Percentiles rank a stretch among this genome's conserved stretches.
Conservation (phyloP, 257 asterid species). For the Solanum habrochaites region DNA sequence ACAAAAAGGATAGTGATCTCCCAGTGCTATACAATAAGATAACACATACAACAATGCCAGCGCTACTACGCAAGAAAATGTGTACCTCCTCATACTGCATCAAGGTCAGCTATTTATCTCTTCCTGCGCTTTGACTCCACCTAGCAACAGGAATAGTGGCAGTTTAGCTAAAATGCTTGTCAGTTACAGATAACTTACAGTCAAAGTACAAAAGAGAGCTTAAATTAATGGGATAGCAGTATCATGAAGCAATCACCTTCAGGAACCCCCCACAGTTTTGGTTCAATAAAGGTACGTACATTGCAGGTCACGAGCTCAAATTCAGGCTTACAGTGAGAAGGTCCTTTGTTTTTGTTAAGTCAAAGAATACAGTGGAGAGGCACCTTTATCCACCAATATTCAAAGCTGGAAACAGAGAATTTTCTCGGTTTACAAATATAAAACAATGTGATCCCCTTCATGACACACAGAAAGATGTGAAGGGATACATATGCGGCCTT, state of each 20-base stretch:
- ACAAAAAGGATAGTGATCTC: neutral
- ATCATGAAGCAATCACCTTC: neutral
- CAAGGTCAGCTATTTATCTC: neutral
- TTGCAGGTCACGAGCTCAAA: neutral
- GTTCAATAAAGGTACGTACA: neutral
- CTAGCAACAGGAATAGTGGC: neutral
- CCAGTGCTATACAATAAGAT: neutral
- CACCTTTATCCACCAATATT: neutral
- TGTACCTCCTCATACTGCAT: neutral
- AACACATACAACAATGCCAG: neutral
- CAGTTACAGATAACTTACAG: neutral
- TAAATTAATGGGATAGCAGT: neutral
- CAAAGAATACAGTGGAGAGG: neutral
- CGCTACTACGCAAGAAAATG: neutral
- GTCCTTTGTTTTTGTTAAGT: neutral
- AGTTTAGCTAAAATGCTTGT: neutral
- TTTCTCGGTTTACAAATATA: neutral
- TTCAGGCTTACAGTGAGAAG: neutral
- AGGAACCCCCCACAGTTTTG: neutral
- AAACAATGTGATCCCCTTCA: neutral
- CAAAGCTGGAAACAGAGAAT: neutral
- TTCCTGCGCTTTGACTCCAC: conserved; percentile 8
- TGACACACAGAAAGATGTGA: neutral
- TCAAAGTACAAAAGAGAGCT: neutral
- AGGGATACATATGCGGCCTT: neutral